phyloP scores from a whole-genome alignment of 805 yeast species.

The Hanseniaspora valbyensis region DNA sequence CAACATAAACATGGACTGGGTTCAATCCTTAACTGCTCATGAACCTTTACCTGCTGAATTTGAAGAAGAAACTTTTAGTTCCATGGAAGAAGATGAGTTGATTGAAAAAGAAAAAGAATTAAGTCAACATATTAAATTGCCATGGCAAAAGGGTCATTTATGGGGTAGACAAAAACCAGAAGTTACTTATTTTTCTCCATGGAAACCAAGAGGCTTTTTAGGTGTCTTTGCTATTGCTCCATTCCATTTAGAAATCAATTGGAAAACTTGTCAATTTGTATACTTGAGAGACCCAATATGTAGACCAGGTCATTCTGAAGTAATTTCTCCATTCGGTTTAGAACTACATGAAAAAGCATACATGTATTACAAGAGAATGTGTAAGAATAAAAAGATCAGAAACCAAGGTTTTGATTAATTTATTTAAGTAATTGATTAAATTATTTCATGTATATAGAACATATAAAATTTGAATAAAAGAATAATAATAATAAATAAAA shows the following conservation, averaged over 20 bases:
- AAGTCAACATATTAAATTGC: constrained; percentile 42
- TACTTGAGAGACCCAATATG: constrained; percentile 95
- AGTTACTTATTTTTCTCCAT: constrained; percentile 88
- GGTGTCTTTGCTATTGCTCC: constrained; percentile 90
- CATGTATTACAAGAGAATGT: constrained; percentile 80
- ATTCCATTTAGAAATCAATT: constrained; percentile 80
- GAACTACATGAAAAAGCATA: constrained; percentile 85
- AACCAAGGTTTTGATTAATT: constrained; percentile 3
- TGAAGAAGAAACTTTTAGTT: constrained; percentile 21
- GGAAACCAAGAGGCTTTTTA: constrained; percentile 88
- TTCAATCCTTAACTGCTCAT: constrained; percentile 35
- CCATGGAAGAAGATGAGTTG: constrained; percentile 31
- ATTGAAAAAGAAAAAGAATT: constrained; percentile 42
- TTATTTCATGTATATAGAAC: too few species aligned
- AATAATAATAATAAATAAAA: too few species aligned
- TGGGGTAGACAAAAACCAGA: constrained; percentile 70
- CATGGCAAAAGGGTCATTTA: constrained; percentile 66
- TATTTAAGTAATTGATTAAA: background rate
- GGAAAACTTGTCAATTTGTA: constrained; percentile 89
- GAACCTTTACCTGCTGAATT: constrained; percentile 22
- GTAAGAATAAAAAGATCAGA: constrained; percentile 29
- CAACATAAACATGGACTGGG: constrained; percentile 36
- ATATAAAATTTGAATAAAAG: background rate
- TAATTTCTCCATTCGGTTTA: constrained; percentile 75
- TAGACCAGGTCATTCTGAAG: constrained; percentile 93